phyloP scores from a whole-genome alignment of 148 eudicot genomes.

The Rhododendron molle region DNA sequence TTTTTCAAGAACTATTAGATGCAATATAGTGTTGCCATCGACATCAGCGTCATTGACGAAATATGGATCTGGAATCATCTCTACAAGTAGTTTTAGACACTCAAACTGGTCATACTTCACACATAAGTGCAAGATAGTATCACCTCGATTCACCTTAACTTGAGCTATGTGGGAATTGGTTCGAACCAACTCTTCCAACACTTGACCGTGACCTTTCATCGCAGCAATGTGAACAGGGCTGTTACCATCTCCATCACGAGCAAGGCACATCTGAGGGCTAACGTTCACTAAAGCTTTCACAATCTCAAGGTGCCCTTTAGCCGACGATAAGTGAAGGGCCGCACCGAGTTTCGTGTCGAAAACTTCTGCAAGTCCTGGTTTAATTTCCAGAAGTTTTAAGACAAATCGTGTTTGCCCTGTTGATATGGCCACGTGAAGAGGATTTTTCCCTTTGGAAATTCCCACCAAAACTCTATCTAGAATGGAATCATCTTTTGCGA shows the following conservation, averaged over 20 bases:
- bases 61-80: not conserved
- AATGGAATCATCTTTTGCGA: too few relatives aligned
- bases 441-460: too few relatives aligned
- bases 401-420: not conserved
- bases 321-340: constrained; percentile 30
- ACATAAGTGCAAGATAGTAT: constrained; percentile 30
- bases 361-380: not conserved
- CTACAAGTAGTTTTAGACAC: constrained; percentile 5
- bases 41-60: constrained; percentile 7
- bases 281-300: constrained; percentile 8
- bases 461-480: too few relatives aligned
- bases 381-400: not conserved
- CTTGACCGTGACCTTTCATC: constrained; percentile 17
- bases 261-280: not conserved
- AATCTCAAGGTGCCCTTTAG: constrained; percentile 28
- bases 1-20: constrained; percentile 21
- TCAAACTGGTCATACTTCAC: constrained; percentile 13
- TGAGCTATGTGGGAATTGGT: constrained; percentile 17
- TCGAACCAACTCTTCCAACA: constrained; percentile 16
- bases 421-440: too few relatives aligned
- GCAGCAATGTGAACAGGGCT: constrained; percentile 41
- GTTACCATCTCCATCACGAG: constrained; percentile 25
- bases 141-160: constrained; percentile 9
- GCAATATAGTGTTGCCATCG: constrained; percentile 30
- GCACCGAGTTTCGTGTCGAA: not conserved